Conservation (phyloP, 2,329 filamentous ascomycete species). For the Parastagonospora avenae region DNA sequence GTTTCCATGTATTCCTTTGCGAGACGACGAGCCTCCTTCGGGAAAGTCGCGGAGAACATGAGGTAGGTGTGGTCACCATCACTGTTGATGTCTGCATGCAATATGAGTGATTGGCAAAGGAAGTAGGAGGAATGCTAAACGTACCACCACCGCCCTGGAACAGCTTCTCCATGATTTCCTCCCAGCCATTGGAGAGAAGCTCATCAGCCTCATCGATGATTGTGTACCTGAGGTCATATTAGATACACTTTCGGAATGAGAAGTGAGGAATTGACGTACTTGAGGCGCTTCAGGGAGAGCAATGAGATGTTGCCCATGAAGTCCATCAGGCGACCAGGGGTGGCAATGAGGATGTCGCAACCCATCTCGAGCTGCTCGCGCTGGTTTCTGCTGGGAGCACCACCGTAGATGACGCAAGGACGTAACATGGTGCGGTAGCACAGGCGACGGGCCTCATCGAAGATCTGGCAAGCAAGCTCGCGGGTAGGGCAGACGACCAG, state of each 20-base stretch:
- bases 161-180: conserved; percentile 73
- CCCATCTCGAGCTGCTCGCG: conserved; percentile 75
- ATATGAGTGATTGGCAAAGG: conserved; percentile 10
- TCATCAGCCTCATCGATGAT: conserved; percentile 90
- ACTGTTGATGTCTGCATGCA: conserved; percentile 69
- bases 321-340: conserved; percentile 83
- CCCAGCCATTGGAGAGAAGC: conserved; percentile 81
- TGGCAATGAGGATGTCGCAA: conserved; percentile 87
- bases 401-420: conserved; percentile 88
- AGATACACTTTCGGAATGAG: conserved; percentile 27
- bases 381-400: conserved; percentile 73
- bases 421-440: conserved; percentile 96
- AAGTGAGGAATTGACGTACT: conserved; percentile 57
- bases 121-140: background rate
- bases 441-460: conserved; percentile 88
- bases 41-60: conserved; percentile 96
- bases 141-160: conserved; percentile 78
- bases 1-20: conserved; percentile 76
- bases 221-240: conserved; percentile 21
- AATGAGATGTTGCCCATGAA: conserved; percentile 75
- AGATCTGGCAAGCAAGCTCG: conserved; percentile 92
- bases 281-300: conserved; percentile 75
- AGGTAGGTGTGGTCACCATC: conserved; percentile 72
- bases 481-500: conserved; percentile 85
- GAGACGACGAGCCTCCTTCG: conserved; percentile 75